Evolutionary conservation across 2,329 filamentous ascomycete genomes (phyloP).

Genomic region (Colletotrichum cordylinicola): DNA sequence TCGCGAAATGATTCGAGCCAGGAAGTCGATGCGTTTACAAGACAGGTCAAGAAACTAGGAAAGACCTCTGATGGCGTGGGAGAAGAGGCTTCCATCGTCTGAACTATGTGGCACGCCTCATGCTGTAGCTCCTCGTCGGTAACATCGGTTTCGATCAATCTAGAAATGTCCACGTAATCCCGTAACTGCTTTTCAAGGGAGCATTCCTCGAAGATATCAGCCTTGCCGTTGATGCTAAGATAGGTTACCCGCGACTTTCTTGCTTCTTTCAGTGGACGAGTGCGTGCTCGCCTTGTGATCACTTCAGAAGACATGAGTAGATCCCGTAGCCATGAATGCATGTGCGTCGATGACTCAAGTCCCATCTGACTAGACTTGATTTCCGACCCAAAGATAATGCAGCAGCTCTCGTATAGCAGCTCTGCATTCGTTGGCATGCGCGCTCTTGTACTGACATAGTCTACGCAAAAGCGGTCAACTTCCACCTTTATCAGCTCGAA

Average conservation of each 20-base stretch:
- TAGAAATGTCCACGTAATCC: not conserved
- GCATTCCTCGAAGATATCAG: slow-evolving; percentile 7
- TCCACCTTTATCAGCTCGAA: slow-evolving; percentile 17
- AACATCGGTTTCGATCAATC: not conserved
- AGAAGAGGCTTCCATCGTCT: not conserved
- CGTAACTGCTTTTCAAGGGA: slow-evolving; percentile 6
- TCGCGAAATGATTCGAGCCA: slow-evolving; percentile 5
- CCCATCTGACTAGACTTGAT: not conserved
- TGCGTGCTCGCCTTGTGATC: slow-evolving; percentile 23
- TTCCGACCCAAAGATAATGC: slow-evolving; percentile 25
- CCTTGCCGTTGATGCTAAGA: slow-evolving; percentile 14
- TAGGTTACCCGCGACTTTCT: slow-evolving; percentile 3
- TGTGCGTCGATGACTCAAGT: slow-evolving; percentile 17
- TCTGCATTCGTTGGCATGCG: not conserved
- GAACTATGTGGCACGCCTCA: slow-evolving; percentile 4
- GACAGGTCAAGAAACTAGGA: not conserved
- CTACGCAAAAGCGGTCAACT: not conserved
- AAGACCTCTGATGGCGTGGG: not conserved
- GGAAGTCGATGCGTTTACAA: not conserved
- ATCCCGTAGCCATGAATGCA: slow-evolving; percentile 30
- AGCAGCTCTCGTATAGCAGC: slow-evolving; percentile 14
- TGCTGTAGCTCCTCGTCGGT: not conserved
- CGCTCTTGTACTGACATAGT: not conserved
- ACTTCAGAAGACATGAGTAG: slow-evolving; percentile 21
- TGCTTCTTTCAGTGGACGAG: not conserved